Evolutionary conservation across 129 eudicot species (phyloP), one percentile per base, ranked within the genome.

Genomic region (Artemisia annua): DNA sequence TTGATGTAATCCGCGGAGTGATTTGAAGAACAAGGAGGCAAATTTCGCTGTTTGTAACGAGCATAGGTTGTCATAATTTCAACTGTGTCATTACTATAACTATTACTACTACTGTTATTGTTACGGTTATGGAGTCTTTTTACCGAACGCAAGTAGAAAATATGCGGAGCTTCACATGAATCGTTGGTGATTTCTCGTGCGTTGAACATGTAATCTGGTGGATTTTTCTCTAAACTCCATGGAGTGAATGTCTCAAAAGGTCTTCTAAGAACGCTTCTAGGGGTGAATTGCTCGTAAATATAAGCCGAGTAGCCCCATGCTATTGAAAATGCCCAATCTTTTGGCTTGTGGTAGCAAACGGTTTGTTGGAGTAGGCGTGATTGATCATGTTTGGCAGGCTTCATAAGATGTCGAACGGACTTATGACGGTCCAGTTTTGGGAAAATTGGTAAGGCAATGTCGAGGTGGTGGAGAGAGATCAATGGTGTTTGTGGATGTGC

Each of bases 321-420:
- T 50, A 80, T 63, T 0, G 84, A 80, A 50, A 80, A 75, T 32
- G 80, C 54, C 84, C 84, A 80, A 19, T 70, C 48, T 12, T 63
- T 80, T 66, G 22, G 49, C 17, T 76, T 80, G 70, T 80, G 56
- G 69, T 80, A 80, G 69, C 80, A 69, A 26, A 75, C 81, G 15
- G 80, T 80, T 80, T 80, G 84, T 75, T 80, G 84, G 60, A 80
- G 81, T 49, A 80, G 67, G 13, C 84, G 84, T 35, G 84, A 70
- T 72, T 80, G 84, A 35, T 80, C 84, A 1, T 11, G 22, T 44
- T 70, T 75, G 32, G 84, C 84, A 2, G 81, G 73, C 9, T 24
- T 70, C 84, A 75, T 80, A 69, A 80, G 77, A 39, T 80, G 80
- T 8, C 72, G 30, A 7, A 69, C 59, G 19, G 84, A 80, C 55